Evolutionary conservation across 164 flowering plant genomes (phyloP).

Genomic region (Stephania japonica): DNA sequence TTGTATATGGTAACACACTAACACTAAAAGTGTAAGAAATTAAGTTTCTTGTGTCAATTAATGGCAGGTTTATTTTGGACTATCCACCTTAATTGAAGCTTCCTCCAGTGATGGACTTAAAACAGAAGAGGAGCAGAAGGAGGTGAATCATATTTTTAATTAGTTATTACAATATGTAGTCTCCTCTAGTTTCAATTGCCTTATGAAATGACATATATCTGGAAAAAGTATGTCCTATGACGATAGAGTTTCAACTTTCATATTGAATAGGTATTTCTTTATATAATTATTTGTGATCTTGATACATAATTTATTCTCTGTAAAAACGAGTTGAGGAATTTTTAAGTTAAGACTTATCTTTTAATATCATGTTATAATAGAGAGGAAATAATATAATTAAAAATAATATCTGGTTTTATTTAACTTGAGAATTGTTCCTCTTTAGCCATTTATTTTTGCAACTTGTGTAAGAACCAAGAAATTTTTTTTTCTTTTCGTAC

Average conservation of each 20-base stretch:
- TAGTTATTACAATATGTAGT: background rate
- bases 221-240: background rate
- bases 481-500: too few species aligned
- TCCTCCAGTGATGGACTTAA: constrained; percentile 64
- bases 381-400: background rate
- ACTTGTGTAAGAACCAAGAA: background rate
- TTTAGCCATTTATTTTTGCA: background rate
- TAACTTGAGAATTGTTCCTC: background rate
- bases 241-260: background rate
- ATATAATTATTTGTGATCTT: background rate
- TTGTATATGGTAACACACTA: background rate
- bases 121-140: constrained; percentile 89
- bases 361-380: background rate
- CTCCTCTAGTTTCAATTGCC: background rate
- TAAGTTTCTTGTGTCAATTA: constrained; percentile 16
- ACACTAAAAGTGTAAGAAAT: background rate
- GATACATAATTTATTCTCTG: background rate
- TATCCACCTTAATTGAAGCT: constrained; percentile 82
- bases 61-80: constrained; percentile 83
- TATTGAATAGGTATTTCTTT: background rate
- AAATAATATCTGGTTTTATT: background rate
- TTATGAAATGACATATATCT: background rate
- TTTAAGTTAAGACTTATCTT: background rate
- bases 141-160: constrained; percentile 34
- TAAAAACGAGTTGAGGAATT: too few species aligned